Conservation (phyloP, 176 grass and related monocot genomes). For the Raddia distichophylla region DNA sequence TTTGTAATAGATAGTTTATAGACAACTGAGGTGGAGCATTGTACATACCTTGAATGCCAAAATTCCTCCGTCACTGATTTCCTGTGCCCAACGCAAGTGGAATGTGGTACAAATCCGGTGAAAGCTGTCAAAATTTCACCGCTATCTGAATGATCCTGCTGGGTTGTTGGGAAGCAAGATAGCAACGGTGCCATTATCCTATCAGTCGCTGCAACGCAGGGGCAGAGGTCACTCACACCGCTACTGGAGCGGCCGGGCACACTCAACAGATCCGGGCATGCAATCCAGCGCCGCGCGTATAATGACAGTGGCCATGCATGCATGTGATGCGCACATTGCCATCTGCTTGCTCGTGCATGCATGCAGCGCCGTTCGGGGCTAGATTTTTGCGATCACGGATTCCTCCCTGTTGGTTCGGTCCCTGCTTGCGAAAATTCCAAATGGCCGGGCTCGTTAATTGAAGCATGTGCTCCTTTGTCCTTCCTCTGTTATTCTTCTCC, state of each 20-base stretch:
- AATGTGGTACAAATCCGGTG: background rate
- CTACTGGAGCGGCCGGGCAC: conserved; percentile 10
- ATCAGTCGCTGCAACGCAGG: background rate
- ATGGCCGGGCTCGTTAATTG: conserved; percentile 16
- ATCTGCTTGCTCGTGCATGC: background rate
- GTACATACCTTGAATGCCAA: too few species aligned
- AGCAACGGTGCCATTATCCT: background rate
- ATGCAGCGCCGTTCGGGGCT: conserved; percentile 33
- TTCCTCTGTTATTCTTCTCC: background rate
- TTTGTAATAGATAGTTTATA: too few species aligned
- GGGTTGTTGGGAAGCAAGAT: background rate
- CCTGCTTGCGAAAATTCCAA: conserved; percentile 13
- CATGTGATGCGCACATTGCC: conserved; percentile 28
- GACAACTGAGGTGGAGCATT: too few species aligned
- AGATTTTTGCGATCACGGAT: conserved; percentile 15
- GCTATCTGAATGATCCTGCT: background rate
- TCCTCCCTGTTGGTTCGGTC: background rate
- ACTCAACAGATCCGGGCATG: background rate
- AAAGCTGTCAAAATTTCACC: background rate
- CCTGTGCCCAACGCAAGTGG: too few species aligned
- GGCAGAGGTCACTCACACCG: background rate
- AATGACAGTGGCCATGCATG: background rate
- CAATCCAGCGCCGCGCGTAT: background rate
- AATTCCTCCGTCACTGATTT: too few species aligned
- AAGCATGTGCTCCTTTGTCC: conserved; percentile 33